Conservation (phyloP, 208 protist genomes). For the Wallacemonas collosoma region DNA sequence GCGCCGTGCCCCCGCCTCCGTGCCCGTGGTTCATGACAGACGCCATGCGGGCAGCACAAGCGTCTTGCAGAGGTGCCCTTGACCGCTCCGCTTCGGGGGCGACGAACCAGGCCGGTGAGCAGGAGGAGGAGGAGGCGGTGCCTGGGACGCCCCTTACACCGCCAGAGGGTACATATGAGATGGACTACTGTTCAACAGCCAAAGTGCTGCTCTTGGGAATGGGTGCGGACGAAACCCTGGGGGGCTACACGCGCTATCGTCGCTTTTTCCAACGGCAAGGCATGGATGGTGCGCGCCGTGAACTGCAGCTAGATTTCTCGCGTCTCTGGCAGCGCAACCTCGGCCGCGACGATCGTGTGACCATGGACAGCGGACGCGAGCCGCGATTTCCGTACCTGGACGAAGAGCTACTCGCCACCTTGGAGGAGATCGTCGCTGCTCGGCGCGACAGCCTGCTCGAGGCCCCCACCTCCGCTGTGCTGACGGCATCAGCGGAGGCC, state of each 20-base stretch:
- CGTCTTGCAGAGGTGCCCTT: background rate
- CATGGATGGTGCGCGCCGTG: slow-evolving; percentile 54
- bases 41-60: slow-evolving; percentile 28
- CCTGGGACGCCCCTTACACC: slow-evolving; percentile 20
- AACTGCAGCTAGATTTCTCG: slow-evolving; percentile 90
- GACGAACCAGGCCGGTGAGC: background rate
- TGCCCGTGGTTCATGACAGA: slow-evolving; percentile 59
- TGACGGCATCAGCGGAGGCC: background rate
- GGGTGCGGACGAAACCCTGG: slow-evolving; percentile 96
- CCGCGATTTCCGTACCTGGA: slow-evolving; percentile 94
- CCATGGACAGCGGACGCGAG: slow-evolving; percentile 92
- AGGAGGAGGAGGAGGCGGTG: background rate
- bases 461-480: background rate
- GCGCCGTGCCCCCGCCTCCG: slow-evolving; percentile 49
- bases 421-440: slow-evolving; percentile 68
- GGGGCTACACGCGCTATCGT: slow-evolving; percentile 95
- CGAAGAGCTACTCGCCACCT: slow-evolving; percentile 83
- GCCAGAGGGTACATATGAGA: slow-evolving; percentile 29
- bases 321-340: slow-evolving; percentile 96
- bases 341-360: slow-evolving; percentile 94
- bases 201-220: slow-evolving; percentile 94
- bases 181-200: slow-evolving; percentile 53
- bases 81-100: too few relatives aligned
- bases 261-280: slow-evolving; percentile 74
- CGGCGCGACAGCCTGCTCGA: slow-evolving; percentile 35